These are phyloP conservation scores for Aurinia saxatilis DNA, from an alignment of 345 rosid genomes.

Conservation along the genomic window DNA sequence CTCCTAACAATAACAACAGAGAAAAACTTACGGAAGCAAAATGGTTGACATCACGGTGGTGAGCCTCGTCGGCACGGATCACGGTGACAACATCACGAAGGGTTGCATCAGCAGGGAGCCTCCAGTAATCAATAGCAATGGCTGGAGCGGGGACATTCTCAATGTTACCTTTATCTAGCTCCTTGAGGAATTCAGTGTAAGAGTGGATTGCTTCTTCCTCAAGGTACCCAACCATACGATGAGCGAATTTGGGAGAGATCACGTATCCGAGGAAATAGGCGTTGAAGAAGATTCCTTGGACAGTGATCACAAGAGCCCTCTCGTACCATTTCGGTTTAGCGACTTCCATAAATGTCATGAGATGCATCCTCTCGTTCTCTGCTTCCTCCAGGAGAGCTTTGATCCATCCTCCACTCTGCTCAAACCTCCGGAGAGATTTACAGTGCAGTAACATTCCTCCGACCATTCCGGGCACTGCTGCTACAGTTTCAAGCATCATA, in stretches of 20 bases:
- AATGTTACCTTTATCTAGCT: conserved; percentile 65
- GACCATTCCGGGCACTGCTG: conserved; percentile 81
- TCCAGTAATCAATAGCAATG: conserved; percentile 78
- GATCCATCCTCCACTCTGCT: conserved; percentile 88
- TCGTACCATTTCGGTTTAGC: conserved; percentile 70
- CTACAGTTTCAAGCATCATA: conserved; percentile 88
- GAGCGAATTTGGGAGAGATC: conserved; percentile 70
- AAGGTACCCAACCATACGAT: conserved; percentile 71
- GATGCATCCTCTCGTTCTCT: conserved; percentile 86
- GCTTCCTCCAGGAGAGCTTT: conserved; percentile 73
- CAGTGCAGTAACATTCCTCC: conserved; percentile 74
- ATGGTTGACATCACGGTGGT: conserved; percentile 83
- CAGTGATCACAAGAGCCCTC: conserved; percentile 59
- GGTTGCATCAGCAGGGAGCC: conserved; percentile 48
- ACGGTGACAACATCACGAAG: conserved; percentile 64
- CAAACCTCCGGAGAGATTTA: conserved; percentile 62
- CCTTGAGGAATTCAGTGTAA: conserved; percentile 76
- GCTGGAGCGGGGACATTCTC: conserved; percentile 79
- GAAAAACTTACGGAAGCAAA: conserved; percentile 54
- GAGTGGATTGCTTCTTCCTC: conserved; percentile 86
- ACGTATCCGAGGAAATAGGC: conserved; percentile 67
- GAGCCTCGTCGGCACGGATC: conserved; percentile 75
- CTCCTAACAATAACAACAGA: neutral
- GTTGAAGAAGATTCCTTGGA: conserved; percentile 74
- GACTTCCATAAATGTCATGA: conserved; percentile 89